Base-by-base conservation (phyloP, 441 rosid species). In the Gossypium gossypioides region DNA sequence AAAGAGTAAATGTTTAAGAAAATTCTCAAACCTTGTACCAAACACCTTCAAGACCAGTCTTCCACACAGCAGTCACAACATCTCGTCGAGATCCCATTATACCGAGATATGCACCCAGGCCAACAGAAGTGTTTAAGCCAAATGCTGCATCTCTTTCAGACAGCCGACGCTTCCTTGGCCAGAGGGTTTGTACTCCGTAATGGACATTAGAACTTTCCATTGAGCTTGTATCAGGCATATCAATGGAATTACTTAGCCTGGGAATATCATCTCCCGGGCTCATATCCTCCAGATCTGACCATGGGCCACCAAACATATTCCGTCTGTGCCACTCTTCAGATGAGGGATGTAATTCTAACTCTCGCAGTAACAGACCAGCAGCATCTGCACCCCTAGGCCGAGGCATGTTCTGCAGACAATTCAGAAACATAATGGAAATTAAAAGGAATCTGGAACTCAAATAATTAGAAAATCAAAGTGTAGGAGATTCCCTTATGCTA, bases 331-430 rank as follows among this genome's bases (percentile, higher is more conserved):
- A 91, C 79, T 96, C 99, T 80, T 96, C 99, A 22, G 97, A 89
- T 46, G 98, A 97, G 3, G 99, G 99, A 76, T 96, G 97, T 62
- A 96, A 95, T 82, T 96, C 98, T 76, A 93, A 83, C 75, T 93
- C 98, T 37, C 98, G 91, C 48, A 96, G 96, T 74, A 96, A 84
- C 76, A 96, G 85, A 55, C 98, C 99, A 74, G 99, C 99, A 59
- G 97, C 98, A 87, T 93, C 99, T 40, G 97, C 98, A 80, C 96
- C 99, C 83, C 99, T 89, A 61, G 98, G 99, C 72, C 97, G 87
- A 68, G 99, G 99, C 99, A 96, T 96, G 81, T 90, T 93, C 99
- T 96, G 84, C 25, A 62, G 59, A 71, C 68, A 75, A 63, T 77
- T 75, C 64, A 63, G 56, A 37, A 27, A 44, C 50, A 22, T 9